Base-by-base conservation (phyloP, 83 land plant species). In the Diphasiastrum complanatum region DNA sequence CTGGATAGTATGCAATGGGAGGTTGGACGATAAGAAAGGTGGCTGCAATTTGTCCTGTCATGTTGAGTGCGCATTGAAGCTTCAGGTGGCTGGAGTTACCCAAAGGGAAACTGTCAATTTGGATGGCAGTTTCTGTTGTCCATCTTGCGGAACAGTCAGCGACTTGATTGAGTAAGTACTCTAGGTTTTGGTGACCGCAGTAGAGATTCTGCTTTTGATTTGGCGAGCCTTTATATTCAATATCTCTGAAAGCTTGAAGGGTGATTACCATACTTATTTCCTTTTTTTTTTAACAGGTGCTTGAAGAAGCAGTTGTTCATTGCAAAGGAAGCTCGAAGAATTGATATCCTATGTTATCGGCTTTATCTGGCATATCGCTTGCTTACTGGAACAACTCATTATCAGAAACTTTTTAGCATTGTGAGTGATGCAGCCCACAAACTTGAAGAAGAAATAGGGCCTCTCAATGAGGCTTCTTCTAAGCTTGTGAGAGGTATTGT, bases 261-360 rank as follows among this genome's bases (percentile, higher is more conserved):
- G 23, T 67, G 18, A 6, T 45, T 38, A 1, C 14, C 2, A 47
- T n/a, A 32, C 2, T 40, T 54, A 37, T 52, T 19, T 18, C 26
- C 53, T 49, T 2, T 23, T 23, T 24, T 32, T 2, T 25, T 64
- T 69, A 55, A 3, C 67, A 89, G 91, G 19, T 76, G 75, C 71
- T 89, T 87, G 81, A 75, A 71, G 55, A 85, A 85, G 63, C 96
- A 89, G 51, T 54, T 89, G 23, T 5, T 70, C 19, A 49, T 74
- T 45, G 96, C 96, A 60, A 89, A 83, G 66, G 91, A 78, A 35
- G 83, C 96, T 22, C 77, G 91, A 47, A 52, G 96, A 26, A 83
- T 89, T 5, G 96, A 89, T 61, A 65, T 74, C n/a, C 64, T 89
- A 26, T 83, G 84, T 29, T 63, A 78, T 45, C 78, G 91, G 10